Base-by-base conservation (phyloP, 495 filamentous ascomycete species). In the Tetracladium setigerum region DNA sequence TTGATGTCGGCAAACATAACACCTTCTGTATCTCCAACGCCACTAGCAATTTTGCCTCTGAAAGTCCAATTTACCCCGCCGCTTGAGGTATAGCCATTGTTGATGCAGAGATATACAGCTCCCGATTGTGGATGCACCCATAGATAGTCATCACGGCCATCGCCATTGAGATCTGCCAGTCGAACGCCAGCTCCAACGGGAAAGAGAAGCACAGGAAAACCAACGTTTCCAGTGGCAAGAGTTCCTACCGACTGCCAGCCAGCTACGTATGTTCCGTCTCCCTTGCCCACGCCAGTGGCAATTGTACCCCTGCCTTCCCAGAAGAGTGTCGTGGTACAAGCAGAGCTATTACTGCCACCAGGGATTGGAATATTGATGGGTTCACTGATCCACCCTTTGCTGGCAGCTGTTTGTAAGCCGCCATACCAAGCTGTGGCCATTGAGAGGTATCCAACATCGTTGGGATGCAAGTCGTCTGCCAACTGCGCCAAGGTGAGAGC, bases 371-470 rank as follows among this genome's bases (percentile, higher is more conserved):
- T 4, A 5, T n/a, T 9, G 16, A 43, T 17, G 19, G 68, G 66
- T 5, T 42, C 24, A 19, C 40, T 47, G 15, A 72, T 38, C 50
- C 65, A 67, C n/a, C 67, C 67, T 34, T 61, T 62, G 13, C 50
- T 44, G 19, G 62, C 56, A 12, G 65, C 67, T 19, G 60, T 49
- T 44, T 55, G 45, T 19, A 72, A 63, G 11, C 60, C 64, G 51
- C 59, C 53, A 33, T 61, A 61, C 62, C 69, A 73, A 31, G 67
- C 60, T 14, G 57, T 57, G 12, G 66, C 69, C 67, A 73, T 71
- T 43, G 66, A 67, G 41, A 50, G 52, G 47, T 75, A 75, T 1
- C 68, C 67, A n/a, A 33, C 50, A 38, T 70, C 66, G 30, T 62
- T 68, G 4, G 68, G 69, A 45, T 73, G 69, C 46, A 59, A 18